Evolutionary conservation across 2,329 filamentous ascomycete genomes (phyloP).

Genomic region (Exophiala oligosperma): DNA sequence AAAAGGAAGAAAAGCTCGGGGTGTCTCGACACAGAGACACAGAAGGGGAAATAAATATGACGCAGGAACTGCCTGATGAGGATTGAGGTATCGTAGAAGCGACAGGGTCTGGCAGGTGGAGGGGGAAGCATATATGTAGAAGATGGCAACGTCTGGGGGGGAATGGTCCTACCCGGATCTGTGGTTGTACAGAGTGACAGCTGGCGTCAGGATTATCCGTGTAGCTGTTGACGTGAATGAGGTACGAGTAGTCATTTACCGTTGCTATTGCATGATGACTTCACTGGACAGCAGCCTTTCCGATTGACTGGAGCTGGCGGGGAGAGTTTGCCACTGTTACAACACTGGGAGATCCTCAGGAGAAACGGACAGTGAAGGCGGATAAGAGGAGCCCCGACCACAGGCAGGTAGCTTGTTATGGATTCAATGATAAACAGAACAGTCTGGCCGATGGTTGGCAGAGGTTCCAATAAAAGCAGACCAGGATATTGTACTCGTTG

Average conservation of each 20-base stretch:
- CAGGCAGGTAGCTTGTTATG: neutral
- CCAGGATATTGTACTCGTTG: neutral
- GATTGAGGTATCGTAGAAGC: neutral
- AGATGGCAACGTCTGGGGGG: neutral
- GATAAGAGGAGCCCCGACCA: neutral
- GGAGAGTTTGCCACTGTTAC: conserved; percentile 5
- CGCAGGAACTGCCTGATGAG: neutral
- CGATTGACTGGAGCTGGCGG: neutral
- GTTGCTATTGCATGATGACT: conserved; percentile 6
- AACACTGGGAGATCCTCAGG: conserved; percentile 10
- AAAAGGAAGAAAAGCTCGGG: neutral
- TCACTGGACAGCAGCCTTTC: conserved; percentile 4
- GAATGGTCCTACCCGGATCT: neutral
- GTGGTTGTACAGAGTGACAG: neutral
- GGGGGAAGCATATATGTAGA: conserved; percentile 12
- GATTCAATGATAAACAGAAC: neutral
- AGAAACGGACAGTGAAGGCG: neutral
- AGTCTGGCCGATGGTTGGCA: neutral
- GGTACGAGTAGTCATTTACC: neutral
- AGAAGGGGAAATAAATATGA: neutral
- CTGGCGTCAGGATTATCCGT: neutral
- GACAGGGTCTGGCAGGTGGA: neutral
- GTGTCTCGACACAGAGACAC: neutral
- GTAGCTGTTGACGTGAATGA: neutral
- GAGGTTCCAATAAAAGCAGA: neutral